Evolutionary conservation across 2,329 filamentous ascomycete species (phyloP).

Genomic region (Colletotrichum sp.): DNA sequence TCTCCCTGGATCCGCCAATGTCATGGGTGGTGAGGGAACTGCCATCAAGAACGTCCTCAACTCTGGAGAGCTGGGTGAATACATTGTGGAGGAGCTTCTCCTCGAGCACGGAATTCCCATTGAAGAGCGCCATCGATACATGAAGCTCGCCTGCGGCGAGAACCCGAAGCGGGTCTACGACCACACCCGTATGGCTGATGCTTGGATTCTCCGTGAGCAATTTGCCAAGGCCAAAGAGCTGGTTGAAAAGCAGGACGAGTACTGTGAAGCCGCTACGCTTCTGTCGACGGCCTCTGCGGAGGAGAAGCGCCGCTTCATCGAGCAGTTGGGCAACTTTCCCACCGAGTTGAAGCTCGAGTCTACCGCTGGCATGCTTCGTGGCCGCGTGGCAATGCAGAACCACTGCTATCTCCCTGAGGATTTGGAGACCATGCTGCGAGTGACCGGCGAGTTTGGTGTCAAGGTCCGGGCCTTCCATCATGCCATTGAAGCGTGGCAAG

Average conservation of each 20-base stretch:
- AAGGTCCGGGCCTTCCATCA: conserved; percentile 45
- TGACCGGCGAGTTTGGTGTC: conserved; percentile 46
- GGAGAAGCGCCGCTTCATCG: conserved; percentile 23
- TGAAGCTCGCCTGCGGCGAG: conserved; percentile 52
- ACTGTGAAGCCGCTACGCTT: conserved; percentile 25
- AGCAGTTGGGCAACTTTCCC: conserved; percentile 25
- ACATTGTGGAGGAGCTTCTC: conserved; percentile 44
- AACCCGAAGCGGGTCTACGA: conserved; percentile 43
- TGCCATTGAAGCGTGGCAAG: conserved; percentile 41
- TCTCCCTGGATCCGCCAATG: conserved; percentile 46
- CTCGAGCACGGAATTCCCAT: conserved; percentile 40
- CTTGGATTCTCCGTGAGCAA: conserved; percentile 42
- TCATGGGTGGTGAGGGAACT: conserved; percentile 48
- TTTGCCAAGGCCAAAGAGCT: conserved; percentile 39
- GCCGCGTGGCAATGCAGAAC: conserved; percentile 44
- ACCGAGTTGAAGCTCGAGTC: conserved; percentile 43
- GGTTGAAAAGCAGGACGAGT: conserved; percentile 38
- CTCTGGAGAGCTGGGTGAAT: conserved; percentile 37
- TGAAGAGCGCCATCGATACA: conserved; percentile 36
- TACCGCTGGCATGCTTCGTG: conserved; percentile 42
- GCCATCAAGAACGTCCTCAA: conserved; percentile 43
- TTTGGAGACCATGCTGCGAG: conserved; percentile 44
- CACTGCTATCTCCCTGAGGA: conserved; percentile 50
- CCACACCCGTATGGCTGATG: conserved; percentile 43
- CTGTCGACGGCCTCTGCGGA: conserved; percentile 21